Evolutionary conservation across 768 basidiomycete genomes (phyloP).

Genomic region (Tephrocybe sp.): DNA sequence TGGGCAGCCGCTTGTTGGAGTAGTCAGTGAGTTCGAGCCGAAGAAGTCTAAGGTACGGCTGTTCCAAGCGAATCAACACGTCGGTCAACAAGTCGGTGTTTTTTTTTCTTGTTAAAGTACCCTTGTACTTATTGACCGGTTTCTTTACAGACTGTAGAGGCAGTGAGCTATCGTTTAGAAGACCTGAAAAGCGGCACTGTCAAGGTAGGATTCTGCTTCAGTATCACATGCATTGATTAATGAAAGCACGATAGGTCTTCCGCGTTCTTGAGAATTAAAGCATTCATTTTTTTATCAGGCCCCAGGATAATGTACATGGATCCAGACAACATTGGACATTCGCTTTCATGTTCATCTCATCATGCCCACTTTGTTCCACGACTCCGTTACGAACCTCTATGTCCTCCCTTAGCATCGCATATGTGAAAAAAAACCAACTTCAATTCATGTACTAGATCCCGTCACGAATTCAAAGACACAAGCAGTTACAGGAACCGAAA

Average conservation of each 20-base stretch:
- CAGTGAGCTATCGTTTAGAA: conserved; percentile 83
- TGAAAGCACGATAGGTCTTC: conserved; percentile 30
- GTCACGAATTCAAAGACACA: neutral
- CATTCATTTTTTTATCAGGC: neutral
- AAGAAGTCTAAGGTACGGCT: conserved; percentile 88
- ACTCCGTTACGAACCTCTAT: conserved; percentile 1
- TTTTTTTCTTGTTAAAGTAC: conserved; percentile 10
- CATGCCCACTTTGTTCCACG: conserved; percentile 3
- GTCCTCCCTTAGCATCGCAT: neutral
- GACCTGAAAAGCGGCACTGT: conserved; percentile 85
- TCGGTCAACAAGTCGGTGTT: conserved; percentile 71
- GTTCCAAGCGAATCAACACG: conserved; percentile 85
- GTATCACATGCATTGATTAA: neutral
- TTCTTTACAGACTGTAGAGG: conserved; percentile 56
- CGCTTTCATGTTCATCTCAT: conserved; percentile 1
- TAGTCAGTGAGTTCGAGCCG: conserved; percentile 79
- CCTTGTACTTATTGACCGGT: neutral
- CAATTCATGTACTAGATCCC: conserved; percentile 15
- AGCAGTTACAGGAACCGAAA: neutral
- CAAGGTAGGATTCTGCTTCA: conserved; percentile 50
- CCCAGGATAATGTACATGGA: neutral
- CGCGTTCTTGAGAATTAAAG: conserved; percentile 38
- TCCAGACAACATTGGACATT: neutral
- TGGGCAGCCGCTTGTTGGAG: conserved; percentile 62
- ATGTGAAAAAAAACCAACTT: neutral